Evolutionary conservation across 2,329 filamentous ascomycete species (phyloP).

Genomic region (Botrytis medusae): DNA sequence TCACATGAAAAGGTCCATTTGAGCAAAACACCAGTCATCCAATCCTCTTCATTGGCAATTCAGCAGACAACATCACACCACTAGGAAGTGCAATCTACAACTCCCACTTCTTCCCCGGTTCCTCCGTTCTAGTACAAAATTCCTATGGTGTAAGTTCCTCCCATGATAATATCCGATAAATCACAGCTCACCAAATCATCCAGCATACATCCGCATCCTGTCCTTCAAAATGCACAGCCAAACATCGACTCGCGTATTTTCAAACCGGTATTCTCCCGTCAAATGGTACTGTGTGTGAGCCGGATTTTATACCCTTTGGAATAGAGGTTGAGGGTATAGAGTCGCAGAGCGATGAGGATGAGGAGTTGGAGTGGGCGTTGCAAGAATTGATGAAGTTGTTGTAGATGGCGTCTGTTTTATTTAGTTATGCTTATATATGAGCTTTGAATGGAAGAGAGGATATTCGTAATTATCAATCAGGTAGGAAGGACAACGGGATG

Average conservation of each 20-base stretch:
- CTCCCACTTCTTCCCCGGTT: not conserved
- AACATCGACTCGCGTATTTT: not conserved
- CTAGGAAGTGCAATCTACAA: slow-evolving; percentile 35
- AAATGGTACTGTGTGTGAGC: not conserved
- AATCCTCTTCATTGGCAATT: slow-evolving; percentile 43
- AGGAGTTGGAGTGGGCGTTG: not conserved
- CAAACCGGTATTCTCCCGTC: not conserved
- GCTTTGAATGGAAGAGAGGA: not conserved
- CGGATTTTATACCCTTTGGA: not conserved
- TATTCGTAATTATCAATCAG: not conserved
- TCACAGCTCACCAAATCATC: not conserved
- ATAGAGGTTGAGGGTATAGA: not conserved
- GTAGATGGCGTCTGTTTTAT: not conserved
- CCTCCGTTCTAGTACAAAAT: not conserved
- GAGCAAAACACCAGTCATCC: slow-evolving; percentile 40
- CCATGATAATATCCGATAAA: not conserved
- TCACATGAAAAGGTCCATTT: slow-evolving; percentile 30
- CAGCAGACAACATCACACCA: slow-evolving; percentile 42
- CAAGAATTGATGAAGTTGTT: not conserved
- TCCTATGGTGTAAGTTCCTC: not conserved
- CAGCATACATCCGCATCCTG: not conserved
- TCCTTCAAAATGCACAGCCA: slow-evolving; percentile 1
- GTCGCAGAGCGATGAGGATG: not conserved
- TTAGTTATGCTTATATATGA: not conserved
- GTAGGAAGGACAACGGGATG: not conserved